A percentile compares a stretch with the other conserved stretches of the same genome.
Evolutionary conservation across 495 filamentous ascomycete genomes (phyloP).

Genomic region (Aspergillus bridgeri): DNA sequence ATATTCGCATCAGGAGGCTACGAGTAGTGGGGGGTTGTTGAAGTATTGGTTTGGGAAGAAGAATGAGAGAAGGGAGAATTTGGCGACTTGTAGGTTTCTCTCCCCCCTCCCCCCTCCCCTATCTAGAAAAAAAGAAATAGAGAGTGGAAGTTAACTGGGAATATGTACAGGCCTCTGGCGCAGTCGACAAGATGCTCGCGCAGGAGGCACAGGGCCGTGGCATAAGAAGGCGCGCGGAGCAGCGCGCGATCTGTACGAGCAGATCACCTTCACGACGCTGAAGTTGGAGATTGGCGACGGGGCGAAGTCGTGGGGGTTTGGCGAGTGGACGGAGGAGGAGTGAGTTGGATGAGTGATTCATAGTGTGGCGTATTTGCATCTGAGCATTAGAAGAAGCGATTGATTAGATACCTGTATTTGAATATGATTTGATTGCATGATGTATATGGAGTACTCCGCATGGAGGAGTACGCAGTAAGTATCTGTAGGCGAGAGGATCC

Average conservation of each 20-base stretch:
- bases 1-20: slow-evolving; percentile 73
- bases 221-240: slow-evolving; percentile 41
- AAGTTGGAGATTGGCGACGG: slow-evolving; percentile 56
- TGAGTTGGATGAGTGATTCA: neutral
- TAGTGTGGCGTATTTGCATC: neutral
- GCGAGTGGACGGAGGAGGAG: slow-evolving; percentile 47
- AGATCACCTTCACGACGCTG: slow-evolving; percentile 58
- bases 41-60: slow-evolving; percentile 85
- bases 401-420: no score
- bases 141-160: slow-evolving; percentile 3
- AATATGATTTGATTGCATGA: no score
- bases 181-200: slow-evolving; percentile 62
- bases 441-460: no score
- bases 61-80: slow-evolving; percentile 59
- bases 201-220: slow-evolving; percentile 61
- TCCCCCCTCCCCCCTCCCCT: neutral
- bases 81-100: slow-evolving; percentile 62
- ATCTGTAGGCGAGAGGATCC: no score
- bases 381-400: no score
- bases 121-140: neutral
- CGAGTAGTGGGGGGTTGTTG: slow-evolving; percentile 72
- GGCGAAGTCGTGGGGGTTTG: slow-evolving; percentile 55
- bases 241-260: slow-evolving; percentile 41
- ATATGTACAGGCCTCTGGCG: slow-evolving; percentile 61
- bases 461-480: no score